Evolutionary conservation across 2,329 filamentous ascomycete genomes (phyloP).

Genomic region (Trichophyton verrucosum): DNA sequence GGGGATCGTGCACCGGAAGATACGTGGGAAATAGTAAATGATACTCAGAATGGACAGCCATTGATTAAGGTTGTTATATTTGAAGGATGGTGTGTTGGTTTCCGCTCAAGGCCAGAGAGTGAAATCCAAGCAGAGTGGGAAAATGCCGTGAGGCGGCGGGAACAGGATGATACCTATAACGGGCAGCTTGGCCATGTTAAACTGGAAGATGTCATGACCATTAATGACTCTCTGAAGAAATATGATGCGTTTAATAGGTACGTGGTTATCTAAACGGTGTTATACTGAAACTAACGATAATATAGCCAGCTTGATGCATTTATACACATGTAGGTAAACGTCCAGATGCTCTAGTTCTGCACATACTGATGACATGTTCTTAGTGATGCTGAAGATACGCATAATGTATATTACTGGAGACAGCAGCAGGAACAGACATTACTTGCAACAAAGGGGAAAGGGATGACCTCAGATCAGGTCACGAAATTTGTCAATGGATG

Average conservation of each 20-base stretch:
- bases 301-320: constrained; percentile 46
- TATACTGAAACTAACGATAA: not conserved
- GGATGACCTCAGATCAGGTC: constrained; percentile 75
- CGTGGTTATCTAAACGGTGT: constrained; percentile 17
- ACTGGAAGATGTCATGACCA: constrained; percentile 44
- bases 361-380: not conserved
- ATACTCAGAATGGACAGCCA: constrained; percentile 18
- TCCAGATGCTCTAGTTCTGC: not conserved
- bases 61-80: constrained; percentile 57
- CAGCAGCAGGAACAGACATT: constrained; percentile 66
- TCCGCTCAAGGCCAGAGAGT: constrained; percentile 50
- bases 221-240: constrained; percentile 46
- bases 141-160: constrained; percentile 33
- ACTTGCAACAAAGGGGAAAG: constrained; percentile 52
- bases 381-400: constrained; percentile 56
- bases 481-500: constrained; percentile 59
- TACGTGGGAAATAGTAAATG: constrained; percentile 47
- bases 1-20: constrained; percentile 58
- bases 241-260: constrained; percentile 50
- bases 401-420: constrained; percentile 75
- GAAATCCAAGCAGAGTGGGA: constrained; percentile 44
- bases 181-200: constrained; percentile 43
- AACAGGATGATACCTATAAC: constrained; percentile 36
- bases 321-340: constrained; percentile 45
- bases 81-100: constrained; percentile 87